phyloP scores from a whole-genome alignment of 2,329 filamentous ascomycete species.

The Pseudogymnoascus sp. region DNA sequence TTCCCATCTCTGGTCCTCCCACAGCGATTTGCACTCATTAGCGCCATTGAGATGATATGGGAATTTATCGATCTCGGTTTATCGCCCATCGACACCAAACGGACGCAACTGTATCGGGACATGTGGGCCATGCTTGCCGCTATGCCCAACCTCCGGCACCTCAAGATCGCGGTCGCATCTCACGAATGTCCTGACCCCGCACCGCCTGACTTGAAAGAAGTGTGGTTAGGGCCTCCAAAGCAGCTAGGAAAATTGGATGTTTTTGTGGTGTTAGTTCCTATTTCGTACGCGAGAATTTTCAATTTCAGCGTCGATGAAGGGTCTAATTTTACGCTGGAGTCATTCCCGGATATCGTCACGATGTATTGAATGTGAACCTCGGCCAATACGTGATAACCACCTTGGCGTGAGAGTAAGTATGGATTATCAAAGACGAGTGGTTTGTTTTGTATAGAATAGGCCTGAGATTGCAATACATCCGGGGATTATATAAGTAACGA shows the following conservation, averaged over 20 bases:
- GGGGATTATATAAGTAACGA: neutral
- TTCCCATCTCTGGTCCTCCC: slow-evolving; percentile 18
- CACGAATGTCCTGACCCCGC: neutral
- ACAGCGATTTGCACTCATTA: slow-evolving; percentile 19
- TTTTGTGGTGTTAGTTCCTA: slow-evolving; percentile 5
- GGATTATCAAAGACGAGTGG: neutral
- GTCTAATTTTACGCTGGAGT: neutral
- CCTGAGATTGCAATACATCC: neutral
- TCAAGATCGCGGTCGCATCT: slow-evolving; percentile 2
- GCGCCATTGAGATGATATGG: slow-evolving; percentile 17
- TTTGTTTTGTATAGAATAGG: neutral
- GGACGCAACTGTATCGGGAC: neutral
- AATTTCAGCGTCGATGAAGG: neutral
- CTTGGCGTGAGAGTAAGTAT: neutral
- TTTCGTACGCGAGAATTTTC: neutral
- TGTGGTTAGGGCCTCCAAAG: slow-evolving; percentile 1
- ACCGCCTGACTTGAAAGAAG: neutral
- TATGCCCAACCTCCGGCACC: slow-evolving; percentile 5
- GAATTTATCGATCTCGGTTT: slow-evolving; percentile 10
- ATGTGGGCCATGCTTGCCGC: slow-evolving; percentile 4
- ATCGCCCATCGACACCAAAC: neutral
- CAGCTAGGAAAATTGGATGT: neutral
- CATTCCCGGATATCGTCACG: neutral
- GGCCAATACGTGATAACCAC: neutral
- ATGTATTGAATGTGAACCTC: no score